Base-by-base conservation (phyloP, 257 asterid species). In the Plectranthus barbatus region DNA sequence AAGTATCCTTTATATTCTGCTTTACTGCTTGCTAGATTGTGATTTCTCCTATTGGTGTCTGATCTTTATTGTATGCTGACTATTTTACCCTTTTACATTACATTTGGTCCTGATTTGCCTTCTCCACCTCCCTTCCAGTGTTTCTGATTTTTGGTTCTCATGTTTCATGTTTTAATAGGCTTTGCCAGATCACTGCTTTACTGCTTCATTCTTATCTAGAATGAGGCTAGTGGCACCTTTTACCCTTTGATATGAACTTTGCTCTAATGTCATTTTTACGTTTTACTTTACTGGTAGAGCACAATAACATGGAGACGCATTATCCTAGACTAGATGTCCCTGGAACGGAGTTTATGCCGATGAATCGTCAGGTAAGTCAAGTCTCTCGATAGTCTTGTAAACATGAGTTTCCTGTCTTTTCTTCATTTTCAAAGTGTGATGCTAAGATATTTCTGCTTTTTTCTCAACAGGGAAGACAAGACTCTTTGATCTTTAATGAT, bases 251-350 rank as follows among this genome's bases (percentile, higher is more conserved):
- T n/a, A 17, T 11, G 21, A 49, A 56, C 10, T 26, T 60, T 66
- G 39, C 48, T 20, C 9, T 48, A 13, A 20, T 62, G 29, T 42
- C 18, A 9, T n/a, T 19, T 45, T 3, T 29, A 26, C 17, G 18
- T 26, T 64, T 52, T 21, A 50, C 20, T 60, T 74, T 62, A 52
- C 64, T 60, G 59, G 64, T 66, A 91, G 98, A 80, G 60, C 80
- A 84, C 82, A 81, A 83, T 64, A 82, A 81, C 12, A 94, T 91
- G 68, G 85, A 88, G 72, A 76, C 95, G 69, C 90, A 66, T 76
- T 89, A 86, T 77, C 95, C 95, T 50, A 80, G 79, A 45, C 65
- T 85, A 64, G 76, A 78, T 67, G 77, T 86, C 79, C 99, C 96
- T 26, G 86, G 96, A 55, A 56, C 86, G 50, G 93, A 80, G 21